Conservation (phyloP, 768 basidiomycete species). For the Lenzites betulinus region DNA sequence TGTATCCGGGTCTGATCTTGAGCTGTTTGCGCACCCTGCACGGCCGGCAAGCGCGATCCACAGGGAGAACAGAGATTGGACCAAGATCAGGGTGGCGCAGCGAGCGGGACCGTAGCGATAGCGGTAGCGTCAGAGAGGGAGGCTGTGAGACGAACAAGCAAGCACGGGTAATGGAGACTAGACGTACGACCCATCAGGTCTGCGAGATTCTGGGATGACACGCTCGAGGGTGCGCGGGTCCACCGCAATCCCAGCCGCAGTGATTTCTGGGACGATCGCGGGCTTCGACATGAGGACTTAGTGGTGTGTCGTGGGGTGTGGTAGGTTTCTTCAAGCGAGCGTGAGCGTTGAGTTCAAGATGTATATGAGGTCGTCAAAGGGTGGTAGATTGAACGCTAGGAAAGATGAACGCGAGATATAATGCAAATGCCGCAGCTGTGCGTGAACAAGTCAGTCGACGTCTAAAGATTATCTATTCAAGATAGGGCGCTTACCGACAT, state of each 20-base stretch:
- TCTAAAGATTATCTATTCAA: constrained; percentile 14
- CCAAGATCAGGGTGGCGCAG: constrained; percentile 3
- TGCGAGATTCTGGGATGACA: constrained; percentile 81
- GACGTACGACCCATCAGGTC: constrained; percentile 84
- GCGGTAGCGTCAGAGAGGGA: constrained; percentile 19
- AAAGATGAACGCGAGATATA: background rate
- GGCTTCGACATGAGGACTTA: constrained; percentile 66
- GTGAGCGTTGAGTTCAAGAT: background rate
- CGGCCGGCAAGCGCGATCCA: background rate
- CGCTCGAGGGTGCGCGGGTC: constrained; percentile 87
- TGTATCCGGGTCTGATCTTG: constrained; percentile 90
- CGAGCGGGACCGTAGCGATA: constrained; percentile 2
- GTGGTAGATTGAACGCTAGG: background rate
- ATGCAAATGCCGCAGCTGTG: background rate
- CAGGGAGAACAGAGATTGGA: background rate
- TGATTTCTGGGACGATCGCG: constrained; percentile 68
- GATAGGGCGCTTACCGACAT: background rate
- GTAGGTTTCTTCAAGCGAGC: background rate
- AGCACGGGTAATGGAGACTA: background rate
- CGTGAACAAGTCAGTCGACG: background rate
- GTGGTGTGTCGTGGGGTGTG: background rate
- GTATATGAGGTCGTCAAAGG: background rate
- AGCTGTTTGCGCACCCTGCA: constrained; percentile 81
- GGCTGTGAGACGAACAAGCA: background rate
- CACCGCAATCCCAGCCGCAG: constrained; percentile 77